Evolutionary conservation across 345 rosid species (phyloP).

Genomic region (Geranium brycei): DNA sequence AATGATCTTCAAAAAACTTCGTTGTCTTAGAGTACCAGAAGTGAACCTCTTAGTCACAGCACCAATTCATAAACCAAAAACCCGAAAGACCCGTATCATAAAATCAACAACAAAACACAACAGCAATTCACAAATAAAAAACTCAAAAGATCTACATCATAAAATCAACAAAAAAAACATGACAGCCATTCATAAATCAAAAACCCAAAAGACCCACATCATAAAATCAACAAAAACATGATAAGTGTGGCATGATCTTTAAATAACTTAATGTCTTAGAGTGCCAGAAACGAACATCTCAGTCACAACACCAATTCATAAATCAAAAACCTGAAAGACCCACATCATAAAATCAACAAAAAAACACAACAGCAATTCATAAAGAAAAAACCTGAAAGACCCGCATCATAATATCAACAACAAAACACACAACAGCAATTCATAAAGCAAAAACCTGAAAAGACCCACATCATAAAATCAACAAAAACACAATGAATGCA

Average conservation of each 20-base stretch:
- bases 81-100: too few relatives aligned
- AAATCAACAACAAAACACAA: too few relatives aligned
- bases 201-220: slow-evolving; percentile 3
- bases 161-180: too few relatives aligned
- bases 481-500: slow-evolving; percentile 6
- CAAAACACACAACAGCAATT: slow-evolving; percentile 36
- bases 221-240: background rate
- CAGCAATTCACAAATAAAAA: too few relatives aligned
- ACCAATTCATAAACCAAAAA: too few relatives aligned
- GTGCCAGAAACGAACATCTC: slow-evolving; percentile 97
- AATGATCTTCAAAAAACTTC: slow-evolving; percentile 17
- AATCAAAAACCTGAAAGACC: slow-evolving; percentile 82
- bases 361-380: too few relatives aligned
- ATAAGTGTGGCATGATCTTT: too few relatives aligned
- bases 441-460: slow-evolving; percentile 81
- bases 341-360: slow-evolving; percentile 52
- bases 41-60: slow-evolving; percentile 90
- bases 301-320: slow-evolving; percentile 65
- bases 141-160: too few relatives aligned
- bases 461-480: slow-evolving; percentile 61
- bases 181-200: background rate
- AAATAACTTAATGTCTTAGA: slow-evolving; percentile 58
- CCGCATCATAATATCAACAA: slow-evolving; percentile 3
- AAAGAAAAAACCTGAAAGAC: background rate
- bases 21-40: slow-evolving; percentile 92